Evolutionary conservation across 164 flowering plant species (phyloP), one percentile per base, ranked within the genome.

Genomic region (Magnolia kwangsiensis): DNA sequence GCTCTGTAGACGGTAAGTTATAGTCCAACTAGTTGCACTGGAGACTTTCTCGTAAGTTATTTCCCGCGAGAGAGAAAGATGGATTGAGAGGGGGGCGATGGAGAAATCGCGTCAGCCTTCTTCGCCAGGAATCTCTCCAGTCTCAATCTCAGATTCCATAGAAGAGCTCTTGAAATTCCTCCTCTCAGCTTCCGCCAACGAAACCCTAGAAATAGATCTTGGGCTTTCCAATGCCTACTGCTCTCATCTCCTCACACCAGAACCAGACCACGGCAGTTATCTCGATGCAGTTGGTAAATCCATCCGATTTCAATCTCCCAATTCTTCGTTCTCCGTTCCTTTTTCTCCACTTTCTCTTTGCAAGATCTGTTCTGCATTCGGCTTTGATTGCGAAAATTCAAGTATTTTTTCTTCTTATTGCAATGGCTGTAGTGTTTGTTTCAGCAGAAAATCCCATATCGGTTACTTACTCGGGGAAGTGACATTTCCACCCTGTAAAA

Each of bases 161-260:
- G 90, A 88, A 67, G 87, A 88, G 69, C 84, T 89, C 6, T 23
- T 90, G 55, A 83, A 78, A 66, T 87, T 86, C 80, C 84, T 86
- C 29, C 85, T 93, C 31, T 51, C 82, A 1, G 85, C 86, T 61
- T 84, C 82, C 31, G 24, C 83, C n/a, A 71, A 80, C 51, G 84
- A 72, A 76, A 77, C 84, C 77, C 81, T 77, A 20, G 86, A 82
- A 27, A 19, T 85, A 31, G 83, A 88, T 80, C 74, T 90, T 8
- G 85, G 88, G 1, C 82, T 93, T 58, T 85, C 95, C 55, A 76
- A 72, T 23, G 80, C 85, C 1, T 89, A 86, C 87, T 90, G 93
- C 74, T 81, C 87, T 63, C 19, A 55, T 63, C 94, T 93, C 79
- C 89, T 92, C 76, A 50, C 49, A 73, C 77, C 72, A 10, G 87